Evolutionary conservation across 169 alveolate species (phyloP).

Genomic region (Plasmodium chabaudi): DNA sequence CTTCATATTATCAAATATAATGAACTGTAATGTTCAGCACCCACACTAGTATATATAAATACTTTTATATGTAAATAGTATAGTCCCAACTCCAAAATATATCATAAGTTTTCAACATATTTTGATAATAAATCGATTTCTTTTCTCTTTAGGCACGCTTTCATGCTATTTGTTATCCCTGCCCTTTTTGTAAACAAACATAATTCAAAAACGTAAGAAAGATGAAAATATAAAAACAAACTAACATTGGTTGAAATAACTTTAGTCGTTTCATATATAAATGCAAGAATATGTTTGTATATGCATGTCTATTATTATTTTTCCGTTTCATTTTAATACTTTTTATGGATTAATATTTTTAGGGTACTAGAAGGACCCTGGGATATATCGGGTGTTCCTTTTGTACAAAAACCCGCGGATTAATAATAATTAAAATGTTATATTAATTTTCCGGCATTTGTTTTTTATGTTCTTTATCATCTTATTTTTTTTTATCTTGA

Average conservation of each 20-base stretch:
- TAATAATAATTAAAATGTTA: not conserved
- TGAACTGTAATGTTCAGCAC: no score
- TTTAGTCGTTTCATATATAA: not conserved
- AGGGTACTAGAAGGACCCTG: conserved; percentile 37
- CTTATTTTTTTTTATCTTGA: not conserved
- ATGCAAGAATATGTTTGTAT: not conserved
- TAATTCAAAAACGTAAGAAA: conserved; percentile 55
- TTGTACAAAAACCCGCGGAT: not conserved
- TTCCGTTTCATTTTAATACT: not conserved
- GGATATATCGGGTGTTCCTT: conserved; percentile 22
- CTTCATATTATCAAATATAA: no score
- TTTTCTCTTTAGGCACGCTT: conserved; percentile 30
- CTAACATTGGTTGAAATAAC: not conserved
- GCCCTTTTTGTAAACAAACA: conserved; percentile 53
- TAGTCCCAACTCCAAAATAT: no score
- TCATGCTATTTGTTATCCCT: conserved; percentile 57
- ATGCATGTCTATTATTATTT: conserved; percentile 4
- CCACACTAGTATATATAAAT: no score
- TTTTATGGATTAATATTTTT: not conserved
- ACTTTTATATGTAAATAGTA: no score
- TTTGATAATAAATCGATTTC: not conserved
- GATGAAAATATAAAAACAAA: not conserved
- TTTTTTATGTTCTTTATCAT: not conserved
- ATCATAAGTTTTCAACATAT: no score
- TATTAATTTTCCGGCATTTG: not conserved